Evolutionary conservation across 805 yeast genomes (phyloP), one percentile per base, ranked within the genome.

Genomic region (Saturnispora kantuleensis): DNA sequence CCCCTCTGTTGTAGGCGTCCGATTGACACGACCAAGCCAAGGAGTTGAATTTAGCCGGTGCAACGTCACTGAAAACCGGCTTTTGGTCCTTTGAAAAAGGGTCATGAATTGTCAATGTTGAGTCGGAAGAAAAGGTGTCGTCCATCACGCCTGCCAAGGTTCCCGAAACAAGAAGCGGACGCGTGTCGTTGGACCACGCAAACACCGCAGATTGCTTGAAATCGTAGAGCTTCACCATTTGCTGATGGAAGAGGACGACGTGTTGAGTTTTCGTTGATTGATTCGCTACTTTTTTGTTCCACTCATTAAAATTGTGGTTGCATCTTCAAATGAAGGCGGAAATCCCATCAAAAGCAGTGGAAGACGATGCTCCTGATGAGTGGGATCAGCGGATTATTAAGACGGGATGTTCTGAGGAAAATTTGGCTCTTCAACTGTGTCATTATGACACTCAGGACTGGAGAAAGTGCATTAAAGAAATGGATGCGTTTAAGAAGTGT

Each of bases 101-200:
- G 49, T 83, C 79, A 84, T 94, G 83, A 48, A 93, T 69, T 55
- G 87, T 89, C 47, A 93, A 66, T n/a, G 74, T 64, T 2, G 96
- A 79, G 28, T 79, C 72, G 16, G 93, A 78, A 35, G 89, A 79
- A 63, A 89, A 89, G 59, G 82, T 79, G 36, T 84, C 84, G 60
- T 87, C 96, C 55, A 93, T 83, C 11, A 96, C 94, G 7, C 97
- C 97, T 0, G 97, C 89, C n/a, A 86, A 84, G 0, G 96, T 84
- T 17, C 96, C 98, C 1, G 96, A 77, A 17, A 88, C 97, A 52
- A 93, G 60, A 44, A 76, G 64, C 13, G 97, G 97, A 49, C 79
- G 65, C 35, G 70, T 62, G 53, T 77, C 84, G 52, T 80, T 76
- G 38, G 96, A 85, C 97, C 97, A 90, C 37, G 97, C 95, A 67